These are phyloP conservation scores for Lathyrus tuberosus DNA, from an alignment of 306 rosid genomes.

Conservation along the genomic window DNA sequence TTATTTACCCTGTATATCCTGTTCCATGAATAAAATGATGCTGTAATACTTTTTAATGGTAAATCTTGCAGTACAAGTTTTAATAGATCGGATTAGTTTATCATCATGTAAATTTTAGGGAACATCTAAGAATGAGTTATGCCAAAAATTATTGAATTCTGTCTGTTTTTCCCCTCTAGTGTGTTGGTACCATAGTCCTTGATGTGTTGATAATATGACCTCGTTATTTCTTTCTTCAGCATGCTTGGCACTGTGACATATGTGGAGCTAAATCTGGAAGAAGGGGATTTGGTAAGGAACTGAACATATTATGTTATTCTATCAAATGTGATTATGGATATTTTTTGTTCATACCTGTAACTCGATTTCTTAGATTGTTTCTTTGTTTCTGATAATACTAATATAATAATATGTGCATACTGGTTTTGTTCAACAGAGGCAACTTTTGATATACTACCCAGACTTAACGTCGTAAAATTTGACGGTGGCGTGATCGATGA, in stretches of 20 bases:
- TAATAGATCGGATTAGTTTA: constrained; percentile 8
- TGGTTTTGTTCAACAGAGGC: constrained; percentile 73
- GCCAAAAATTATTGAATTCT: neutral
- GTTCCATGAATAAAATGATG: neutral
- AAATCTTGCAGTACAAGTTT: neutral
- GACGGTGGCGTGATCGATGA: constrained; percentile 96
- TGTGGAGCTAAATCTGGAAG: constrained; percentile 96
- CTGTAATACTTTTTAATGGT: neutral
- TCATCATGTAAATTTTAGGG: constrained; percentile 3
- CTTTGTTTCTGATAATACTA: constrained; percentile 19
- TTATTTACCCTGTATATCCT: constrained; percentile 19
- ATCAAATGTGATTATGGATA: neutral
- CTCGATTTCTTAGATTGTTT: neutral
- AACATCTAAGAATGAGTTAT: constrained; percentile 8
- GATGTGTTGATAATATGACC: constrained; percentile 23
- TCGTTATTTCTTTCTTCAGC: constrained; percentile 52
- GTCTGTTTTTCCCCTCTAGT: neutral
- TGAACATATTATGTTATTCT: constrained; percentile 4
- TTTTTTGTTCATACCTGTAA: constrained; percentile 2
- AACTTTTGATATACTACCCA: constrained; percentile 92
- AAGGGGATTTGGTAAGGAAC: constrained; percentile 89
- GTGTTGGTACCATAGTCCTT: constrained; percentile 7
- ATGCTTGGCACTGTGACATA: constrained; percentile 95
- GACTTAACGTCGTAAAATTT: constrained; percentile 93
- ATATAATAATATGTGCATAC: constrained; percentile 25